Evolutionary conservation across 83 land plant species (phyloP), one percentile per base, ranked within the genome.

Genomic region (Isoetes engelmannii): DNA sequence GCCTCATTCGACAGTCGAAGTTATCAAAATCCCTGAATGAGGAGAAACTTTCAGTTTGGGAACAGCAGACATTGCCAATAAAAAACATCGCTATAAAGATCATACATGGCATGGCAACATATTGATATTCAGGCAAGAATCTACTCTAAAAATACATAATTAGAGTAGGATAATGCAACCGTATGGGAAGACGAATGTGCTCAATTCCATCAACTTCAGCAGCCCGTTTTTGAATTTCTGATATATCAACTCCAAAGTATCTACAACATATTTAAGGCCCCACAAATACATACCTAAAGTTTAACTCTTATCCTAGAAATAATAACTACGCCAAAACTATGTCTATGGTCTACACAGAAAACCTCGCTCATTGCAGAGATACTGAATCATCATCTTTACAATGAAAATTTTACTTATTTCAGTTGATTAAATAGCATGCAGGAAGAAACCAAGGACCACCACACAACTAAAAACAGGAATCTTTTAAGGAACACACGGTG

Each of bases 161-260:
- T 68, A 4, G 47, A 67, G 43, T 3, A 15, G 17, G 3, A 62
- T 28, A 41, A 58, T 50, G 61, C 68, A 46, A 92, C 98, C 98
- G 75, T 73, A 93, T 90, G 70, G 89, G 85, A 70, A 86, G 90
- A 67, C 98, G 92, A 49, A 75, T 45, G 66, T 93, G 98, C 67
- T 85, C 74, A 79, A 93, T 83, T 19, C 84, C 96, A 68, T 70
- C 78, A 59, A 66, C 83, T 44, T 79, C 69, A 51, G 78, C 74
- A 6, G 87, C 86, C 58, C 80, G 81, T 48, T 75, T 79, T 69
- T 72, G 84, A 41, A 93, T 93, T 42, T 91, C 92, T 69, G 49
- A 7, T 8, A 93, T 91, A 63, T 93, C 92, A 60, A 93, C 88
- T 5, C 87, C 83, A 74, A 93, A 93, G 74, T 93, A 92, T 67